Conservation (phyloP, 495 filamentous ascomycete species). For the Tuber indicum region DNA sequence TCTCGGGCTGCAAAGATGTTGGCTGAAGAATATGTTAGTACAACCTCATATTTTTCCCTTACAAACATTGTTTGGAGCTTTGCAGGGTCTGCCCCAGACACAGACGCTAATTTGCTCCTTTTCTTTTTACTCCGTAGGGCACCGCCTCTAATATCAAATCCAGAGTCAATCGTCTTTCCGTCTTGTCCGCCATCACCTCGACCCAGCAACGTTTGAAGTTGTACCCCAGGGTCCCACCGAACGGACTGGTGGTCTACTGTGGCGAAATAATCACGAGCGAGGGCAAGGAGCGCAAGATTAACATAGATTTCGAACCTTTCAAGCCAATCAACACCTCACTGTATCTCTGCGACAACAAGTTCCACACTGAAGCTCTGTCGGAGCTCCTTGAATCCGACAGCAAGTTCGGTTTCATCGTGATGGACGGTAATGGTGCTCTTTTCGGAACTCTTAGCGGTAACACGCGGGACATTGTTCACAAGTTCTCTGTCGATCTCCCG, state of each 20-base stretch:
- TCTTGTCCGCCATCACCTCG: constrained; percentile 94
- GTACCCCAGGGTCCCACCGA: constrained; percentile 96
- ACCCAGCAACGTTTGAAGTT: constrained; percentile 98
- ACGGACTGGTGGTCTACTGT: constrained; percentile 96
- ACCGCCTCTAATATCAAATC: constrained; percentile 99
- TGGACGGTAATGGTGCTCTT: constrained; percentile 96
- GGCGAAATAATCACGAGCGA: constrained; percentile 99
- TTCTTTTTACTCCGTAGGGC: constrained; percentile 51
- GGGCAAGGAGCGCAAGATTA: constrained; percentile 98
- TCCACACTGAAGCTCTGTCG: constrained; percentile 93
- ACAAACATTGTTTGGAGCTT: background rate
- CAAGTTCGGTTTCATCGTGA: constrained; percentile 98
- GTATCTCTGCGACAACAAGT: constrained; percentile 99
- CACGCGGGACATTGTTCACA: constrained; percentile 93
- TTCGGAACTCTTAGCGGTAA: constrained; percentile 96
- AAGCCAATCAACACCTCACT: constrained; percentile 99
- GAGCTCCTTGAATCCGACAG: constrained; percentile 96
- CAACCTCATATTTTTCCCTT: background rate
- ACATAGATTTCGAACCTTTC: constrained; percentile 99
- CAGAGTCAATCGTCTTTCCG: constrained; percentile 94
- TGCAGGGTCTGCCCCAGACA: background rate
- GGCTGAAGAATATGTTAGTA: constrained; percentile 96
- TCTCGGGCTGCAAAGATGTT: constrained; percentile 97
- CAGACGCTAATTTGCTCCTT: background rate
- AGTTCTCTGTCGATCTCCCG: constrained; percentile 91